Base-by-base conservation (phyloP, 2,329 filamentous ascomycete genomes). In the Cordyceps javanica region DNA sequence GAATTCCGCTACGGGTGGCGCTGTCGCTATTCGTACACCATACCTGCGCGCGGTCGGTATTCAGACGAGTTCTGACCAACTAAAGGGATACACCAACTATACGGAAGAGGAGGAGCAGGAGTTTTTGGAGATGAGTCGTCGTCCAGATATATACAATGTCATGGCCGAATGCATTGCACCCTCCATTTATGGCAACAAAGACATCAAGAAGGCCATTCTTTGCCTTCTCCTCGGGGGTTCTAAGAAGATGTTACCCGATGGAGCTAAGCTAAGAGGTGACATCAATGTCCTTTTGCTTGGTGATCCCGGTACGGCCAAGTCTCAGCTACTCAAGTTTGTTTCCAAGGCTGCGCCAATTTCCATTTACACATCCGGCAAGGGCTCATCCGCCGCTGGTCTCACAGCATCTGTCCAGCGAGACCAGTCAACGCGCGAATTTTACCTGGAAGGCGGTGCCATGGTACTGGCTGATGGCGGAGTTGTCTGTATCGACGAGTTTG, bases 401-500 rank as follows among this genome's bases (percentile, higher is more conserved):
- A 99, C 94, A 19, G 94, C 94, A 0, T 97, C 94, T 0, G 94
- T 99, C 2, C 94, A 99, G 66, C 86, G 94, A 59, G 94, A 99
- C 68, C 87, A 90, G 14, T 89, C 87, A 14, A 97, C 93, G 0
- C 84, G 94, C 53, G 94, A 99, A 70, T 99, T 99, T 72, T 99
- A 97, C 68, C 85, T 99, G 0, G 94, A 99, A 77, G 94, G 94
- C 48, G 94, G 94, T 73, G 94, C 94, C 32, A 97, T 99, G 94
- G 94, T 99, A 3, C 83, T 99, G 19, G 94, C 94, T 4, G 94
- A 99, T 64, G 92, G 92, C 2, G 94, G 94, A 66, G 93, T 97
- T 1, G 94, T 97, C 10, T 97, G 94, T 73, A 99, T 99, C 65
- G 94, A 99, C 69, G 94, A 99, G 74, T 99, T 99, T 69, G 94